Percentiles rank a stretch among this genome's conserved stretches.
Conservation (phyloP, 257 asterid genomes). For the Solanum chiquidenum region DNA sequence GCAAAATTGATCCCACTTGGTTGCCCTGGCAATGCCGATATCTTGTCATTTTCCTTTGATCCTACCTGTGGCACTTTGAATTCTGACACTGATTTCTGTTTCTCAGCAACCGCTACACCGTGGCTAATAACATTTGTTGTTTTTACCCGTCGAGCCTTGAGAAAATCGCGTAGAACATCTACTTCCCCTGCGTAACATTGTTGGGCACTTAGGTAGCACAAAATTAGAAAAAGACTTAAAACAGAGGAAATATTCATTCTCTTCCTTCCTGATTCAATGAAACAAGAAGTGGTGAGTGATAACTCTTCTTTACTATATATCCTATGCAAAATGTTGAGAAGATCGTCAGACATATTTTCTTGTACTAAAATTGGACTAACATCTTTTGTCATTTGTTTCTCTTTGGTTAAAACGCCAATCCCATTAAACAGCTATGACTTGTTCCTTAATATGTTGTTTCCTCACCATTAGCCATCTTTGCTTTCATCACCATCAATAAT, state of each 20-base stretch:
- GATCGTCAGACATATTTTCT: background rate
- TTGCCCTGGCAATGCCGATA: slow-evolving; percentile 27
- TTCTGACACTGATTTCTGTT: background rate
- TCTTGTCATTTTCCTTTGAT: slow-evolving; percentile 24
- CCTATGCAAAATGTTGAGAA: background rate
- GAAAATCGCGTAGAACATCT: background rate
- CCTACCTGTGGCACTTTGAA: background rate
- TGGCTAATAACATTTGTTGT: background rate
- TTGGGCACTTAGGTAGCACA: background rate
- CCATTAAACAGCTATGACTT: background rate
- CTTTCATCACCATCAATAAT: background rate
- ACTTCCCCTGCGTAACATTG: background rate
- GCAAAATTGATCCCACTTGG: slow-evolving; percentile 17
- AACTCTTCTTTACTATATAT: background rate
- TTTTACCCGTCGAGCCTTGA: background rate
- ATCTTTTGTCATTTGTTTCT: background rate
- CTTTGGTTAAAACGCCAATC: background rate
- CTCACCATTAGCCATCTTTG: background rate
- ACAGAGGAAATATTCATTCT: background rate
- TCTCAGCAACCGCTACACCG: background rate
- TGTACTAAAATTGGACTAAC: background rate
- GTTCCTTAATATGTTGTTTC: background rate
- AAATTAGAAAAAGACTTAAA: background rate
- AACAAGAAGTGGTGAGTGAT: background rate
- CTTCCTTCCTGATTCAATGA: background rate